These are phyloP conservation scores for Aspergillus pseudoterreus DNA, from an alignment of 2,329 filamentous ascomycete genomes.

Conservation along the genomic window DNA sequence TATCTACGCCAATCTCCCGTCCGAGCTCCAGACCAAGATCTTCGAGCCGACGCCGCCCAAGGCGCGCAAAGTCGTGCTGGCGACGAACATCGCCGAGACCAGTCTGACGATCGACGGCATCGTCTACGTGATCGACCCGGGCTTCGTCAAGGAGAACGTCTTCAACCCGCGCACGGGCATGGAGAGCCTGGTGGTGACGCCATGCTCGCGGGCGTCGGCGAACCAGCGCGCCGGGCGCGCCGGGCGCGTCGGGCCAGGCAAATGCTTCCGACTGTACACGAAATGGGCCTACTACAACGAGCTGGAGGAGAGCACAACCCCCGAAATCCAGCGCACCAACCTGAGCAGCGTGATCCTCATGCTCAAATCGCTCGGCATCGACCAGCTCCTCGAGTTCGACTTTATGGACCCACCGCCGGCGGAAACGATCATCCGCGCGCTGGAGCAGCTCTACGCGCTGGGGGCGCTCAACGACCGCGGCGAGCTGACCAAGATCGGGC, in stretches of 20 bases:
- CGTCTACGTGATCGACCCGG: constrained; percentile 91
- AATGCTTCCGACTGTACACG: constrained; percentile 90
- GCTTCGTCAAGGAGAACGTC: constrained; percentile 91
- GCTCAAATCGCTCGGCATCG: constrained; percentile 85
- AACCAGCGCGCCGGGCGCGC: constrained; percentile 92
- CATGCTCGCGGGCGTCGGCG: constrained; percentile 85
- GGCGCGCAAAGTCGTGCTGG: constrained; percentile 84
- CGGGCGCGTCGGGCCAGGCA: constrained; percentile 85
- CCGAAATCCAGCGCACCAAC: constrained; percentile 89
- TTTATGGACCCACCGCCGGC: constrained; percentile 93
- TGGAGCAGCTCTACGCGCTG: constrained; percentile 88
- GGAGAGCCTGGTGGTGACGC: constrained; percentile 85
- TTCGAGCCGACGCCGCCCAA: constrained; percentile 88
- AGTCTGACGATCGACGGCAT: constrained; percentile 94
- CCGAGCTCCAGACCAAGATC: constrained; percentile 86
- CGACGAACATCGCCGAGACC: constrained; percentile 96
- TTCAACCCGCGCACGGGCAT: constrained; percentile 91
- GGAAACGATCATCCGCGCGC: constrained; percentile 79
- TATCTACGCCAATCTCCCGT: constrained; percentile 90
- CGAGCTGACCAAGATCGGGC: constrained; percentile 82
- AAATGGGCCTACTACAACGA: constrained; percentile 94
- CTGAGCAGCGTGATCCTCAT: constrained; percentile 79
- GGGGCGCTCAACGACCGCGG: constrained; percentile 86
- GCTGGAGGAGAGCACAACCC: constrained; percentile 84
- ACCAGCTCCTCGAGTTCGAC: constrained; percentile 88